These are phyloP conservation scores for Lagenaria siceraria DNA, from an alignment of 306 rosid genomes.

Conservation along the genomic window DNA sequence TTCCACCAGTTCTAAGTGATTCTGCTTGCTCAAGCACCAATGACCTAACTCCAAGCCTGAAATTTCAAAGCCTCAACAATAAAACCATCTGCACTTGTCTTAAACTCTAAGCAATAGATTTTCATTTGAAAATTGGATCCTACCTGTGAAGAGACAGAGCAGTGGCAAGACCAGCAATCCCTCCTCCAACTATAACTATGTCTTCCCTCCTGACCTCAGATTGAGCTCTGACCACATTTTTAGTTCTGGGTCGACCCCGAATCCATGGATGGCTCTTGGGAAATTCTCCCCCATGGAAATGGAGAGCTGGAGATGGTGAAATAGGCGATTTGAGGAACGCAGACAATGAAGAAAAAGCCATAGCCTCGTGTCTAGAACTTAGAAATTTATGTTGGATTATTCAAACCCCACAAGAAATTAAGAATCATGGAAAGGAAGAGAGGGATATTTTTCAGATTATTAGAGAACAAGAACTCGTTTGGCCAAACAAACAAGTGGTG, in stretches of 20 bases:
- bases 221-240: conserved; percentile 24
- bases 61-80: neutral
- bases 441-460: neutral
- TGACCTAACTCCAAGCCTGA: conserved; percentile 66
- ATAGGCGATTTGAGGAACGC: conserved; percentile 15
- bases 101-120: neutral
- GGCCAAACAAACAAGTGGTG: conserved; percentile 22
- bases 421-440: neutral
- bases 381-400: too few relatives aligned
- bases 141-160: conserved; percentile 69
- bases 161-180: conserved; percentile 71
- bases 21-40: conserved; percentile 50
- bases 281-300: conserved; percentile 10
- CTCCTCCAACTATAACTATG: conserved; percentile 58
- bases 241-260: conserved; percentile 7
- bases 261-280: neutral
- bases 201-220: conserved; percentile 28
- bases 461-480: neutral
- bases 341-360: conserved; percentile 19
- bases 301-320: neutral
- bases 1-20: conserved; percentile 58
- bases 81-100: neutral
- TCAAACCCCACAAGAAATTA: neutral
- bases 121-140: neutral
- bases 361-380: conserved; percentile 11